A percentile compares a stretch with the other conserved stretches of the same genome.
phyloP scores from a whole-genome alignment of 345 rosid species.

The Toxicodendron radicans region DNA sequence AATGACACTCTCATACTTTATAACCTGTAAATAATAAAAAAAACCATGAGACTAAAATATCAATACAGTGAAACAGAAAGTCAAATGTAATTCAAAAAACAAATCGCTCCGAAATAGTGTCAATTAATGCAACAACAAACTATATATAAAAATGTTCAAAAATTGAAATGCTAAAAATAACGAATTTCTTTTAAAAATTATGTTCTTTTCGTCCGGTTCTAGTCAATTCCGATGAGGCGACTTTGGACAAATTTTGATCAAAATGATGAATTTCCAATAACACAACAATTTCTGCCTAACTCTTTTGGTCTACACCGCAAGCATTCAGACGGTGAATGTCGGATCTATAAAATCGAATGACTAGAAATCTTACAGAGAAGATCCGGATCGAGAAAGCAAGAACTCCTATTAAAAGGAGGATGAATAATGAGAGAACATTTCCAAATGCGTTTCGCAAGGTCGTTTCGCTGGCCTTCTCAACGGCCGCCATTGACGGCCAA shows the following conservation, averaged over 20 bases:
- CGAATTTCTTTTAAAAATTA: no score
- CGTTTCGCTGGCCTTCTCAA: constrained; percentile 41
- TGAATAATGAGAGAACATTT: constrained; percentile 67
- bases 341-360: constrained; percentile 32
- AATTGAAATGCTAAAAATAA: not conserved
- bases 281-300: not conserved
- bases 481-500: constrained; percentile 64
- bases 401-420: constrained; percentile 88
- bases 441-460: constrained; percentile 76
- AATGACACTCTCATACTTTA: constrained; percentile 95
- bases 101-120: not conserved
- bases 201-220: not conserved
- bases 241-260: not conserved
- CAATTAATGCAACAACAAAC: not conserved
- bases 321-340: constrained; percentile 23
- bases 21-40: constrained; percentile 61
- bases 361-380: constrained; percentile 70
- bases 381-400: constrained; percentile 99
- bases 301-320: not conserved
- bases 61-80: not conserved
- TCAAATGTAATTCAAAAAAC: not conserved
- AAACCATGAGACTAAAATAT: constrained; percentile 13
- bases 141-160: not conserved
- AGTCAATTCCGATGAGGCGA: not conserved
- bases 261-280: not conserved